Evolutionary conservation across 495 filamentous ascomycete genomes (phyloP).

Genomic region (Tuber borchii): DNA sequence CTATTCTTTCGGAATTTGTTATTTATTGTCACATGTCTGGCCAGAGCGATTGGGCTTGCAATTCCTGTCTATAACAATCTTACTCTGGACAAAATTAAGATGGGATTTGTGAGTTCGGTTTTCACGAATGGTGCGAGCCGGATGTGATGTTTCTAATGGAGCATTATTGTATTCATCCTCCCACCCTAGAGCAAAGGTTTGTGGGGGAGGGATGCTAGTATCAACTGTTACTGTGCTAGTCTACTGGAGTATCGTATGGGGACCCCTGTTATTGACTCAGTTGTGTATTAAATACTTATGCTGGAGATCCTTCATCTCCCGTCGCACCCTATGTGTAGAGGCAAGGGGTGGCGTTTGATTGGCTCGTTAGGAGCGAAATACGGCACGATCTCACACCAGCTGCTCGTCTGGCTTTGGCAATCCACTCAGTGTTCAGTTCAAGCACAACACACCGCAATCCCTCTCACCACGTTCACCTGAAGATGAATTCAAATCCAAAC

Average conservation of each 20-base stretch:
- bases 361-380: neutral
- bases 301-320: neutral
- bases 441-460: neutral
- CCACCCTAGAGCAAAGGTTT: neutral
- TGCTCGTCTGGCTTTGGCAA: neutral
- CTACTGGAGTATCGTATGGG: neutral
- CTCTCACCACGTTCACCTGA: neutral
- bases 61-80: conserved; percentile 4
- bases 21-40: conserved; percentile 14
- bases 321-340: neutral
- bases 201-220: neutral
- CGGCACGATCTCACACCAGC: neutral
- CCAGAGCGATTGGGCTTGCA: neutral
- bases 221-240: neutral
- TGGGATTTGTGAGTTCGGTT: neutral
- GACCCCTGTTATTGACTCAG: neutral
- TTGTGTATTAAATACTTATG: neutral
- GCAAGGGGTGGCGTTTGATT: neutral
- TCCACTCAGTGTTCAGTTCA: neutral
- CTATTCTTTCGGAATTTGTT: conserved; percentile 17
- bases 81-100: neutral
- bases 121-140: neutral
- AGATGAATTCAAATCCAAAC: neutral
- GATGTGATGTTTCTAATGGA: neutral
- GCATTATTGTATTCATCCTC: neutral